Evolutionary conservation across 176 grass and related monocot genomes (phyloP).

Genomic region (Cocos nucifera): DNA sequence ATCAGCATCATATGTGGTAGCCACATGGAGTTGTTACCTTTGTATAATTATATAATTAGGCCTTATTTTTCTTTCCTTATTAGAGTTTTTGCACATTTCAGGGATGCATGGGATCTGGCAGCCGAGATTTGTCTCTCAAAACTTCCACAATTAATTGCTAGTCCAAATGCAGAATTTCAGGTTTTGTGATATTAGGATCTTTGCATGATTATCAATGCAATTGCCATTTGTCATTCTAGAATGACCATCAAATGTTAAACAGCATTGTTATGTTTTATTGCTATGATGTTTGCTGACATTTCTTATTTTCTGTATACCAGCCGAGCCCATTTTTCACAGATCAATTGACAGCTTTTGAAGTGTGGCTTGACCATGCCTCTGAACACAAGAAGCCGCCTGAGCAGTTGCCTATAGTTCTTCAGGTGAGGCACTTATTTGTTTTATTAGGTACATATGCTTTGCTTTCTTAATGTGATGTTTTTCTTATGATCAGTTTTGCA

Average conservation of each 20-base stretch:
- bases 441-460: too few relatives aligned
- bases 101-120: slow-evolving; percentile 99
- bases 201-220: too few relatives aligned
- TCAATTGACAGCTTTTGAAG: slow-evolving; percentile 92
- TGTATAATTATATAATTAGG: too few relatives aligned
- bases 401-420: slow-evolving; percentile 98
- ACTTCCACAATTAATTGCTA: slow-evolving; percentile 66
- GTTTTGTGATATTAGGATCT: slow-evolving; percentile 19
- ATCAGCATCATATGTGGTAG: slow-evolving; percentile 99
- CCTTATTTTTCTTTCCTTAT: slow-evolving; percentile 8
- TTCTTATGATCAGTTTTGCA: too few relatives aligned
- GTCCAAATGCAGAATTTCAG: slow-evolving; percentile 91
- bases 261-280: not conserved
- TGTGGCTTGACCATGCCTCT: slow-evolving; percentile 96
- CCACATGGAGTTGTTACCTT: not conserved
- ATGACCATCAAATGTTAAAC: too few relatives aligned
- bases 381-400: slow-evolving; percentile 94
- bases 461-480: too few relatives aligned
- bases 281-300: slow-evolving; percentile 13
- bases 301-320: slow-evolving; percentile 34
- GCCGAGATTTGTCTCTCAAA: slow-evolving; percentile 96
- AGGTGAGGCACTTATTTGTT: slow-evolving; percentile 30
- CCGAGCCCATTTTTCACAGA: slow-evolving; percentile 93
- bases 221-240: too few relatives aligned
- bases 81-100: slow-evolving; percentile 18